Percentiles rank a stretch among this genome's conserved stretches.
These are phyloP conservation scores for Rhododendron simsii DNA, from an alignment of 148 eudicot species.

Conservation along the genomic window DNA sequence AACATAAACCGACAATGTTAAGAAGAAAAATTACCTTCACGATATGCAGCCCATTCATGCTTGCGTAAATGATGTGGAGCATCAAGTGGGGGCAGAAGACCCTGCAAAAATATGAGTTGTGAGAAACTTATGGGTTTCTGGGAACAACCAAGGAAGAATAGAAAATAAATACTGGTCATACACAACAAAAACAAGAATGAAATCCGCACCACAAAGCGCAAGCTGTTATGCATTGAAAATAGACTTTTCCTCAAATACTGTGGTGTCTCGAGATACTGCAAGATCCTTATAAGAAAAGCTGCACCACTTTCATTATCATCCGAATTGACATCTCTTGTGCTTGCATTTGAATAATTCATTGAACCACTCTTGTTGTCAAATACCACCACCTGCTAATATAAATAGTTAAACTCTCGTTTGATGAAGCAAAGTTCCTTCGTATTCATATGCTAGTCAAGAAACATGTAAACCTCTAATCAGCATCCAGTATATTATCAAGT, in stretches of 20 bases:
- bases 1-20: background rate
- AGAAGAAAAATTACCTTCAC: slow-evolving; percentile 60
- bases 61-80: slow-evolving; percentile 98
- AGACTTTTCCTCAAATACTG: slow-evolving; percentile 82
- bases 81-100: slow-evolving; percentile 92
- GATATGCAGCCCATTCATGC: slow-evolving; percentile 95
- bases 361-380: slow-evolving; percentile 60
- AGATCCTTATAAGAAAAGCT: slow-evolving; percentile 73
- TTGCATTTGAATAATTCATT: slow-evolving; percentile 33
- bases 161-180: background rate
- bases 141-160: background rate
- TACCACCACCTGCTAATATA: slow-evolving; percentile 58
- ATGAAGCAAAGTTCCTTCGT: background rate
- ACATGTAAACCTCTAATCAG: background rate
- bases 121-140: background rate
- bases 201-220: slow-evolving; percentile 74
- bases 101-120: slow-evolving; percentile 38
- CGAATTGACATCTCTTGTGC: slow-evolving; percentile 20
- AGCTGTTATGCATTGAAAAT: slow-evolving; percentile 62
- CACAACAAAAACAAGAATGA: background rate
- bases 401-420: background rate
- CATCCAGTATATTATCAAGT: background rate
- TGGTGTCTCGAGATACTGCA: slow-evolving; percentile 89
- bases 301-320: slow-evolving; percentile 71
- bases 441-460: background rate